Percentiles rank a stretch among this genome's conserved stretches.
Conservation (phyloP, 768 basidiomycete species). For the Suillus luteus region DNA sequence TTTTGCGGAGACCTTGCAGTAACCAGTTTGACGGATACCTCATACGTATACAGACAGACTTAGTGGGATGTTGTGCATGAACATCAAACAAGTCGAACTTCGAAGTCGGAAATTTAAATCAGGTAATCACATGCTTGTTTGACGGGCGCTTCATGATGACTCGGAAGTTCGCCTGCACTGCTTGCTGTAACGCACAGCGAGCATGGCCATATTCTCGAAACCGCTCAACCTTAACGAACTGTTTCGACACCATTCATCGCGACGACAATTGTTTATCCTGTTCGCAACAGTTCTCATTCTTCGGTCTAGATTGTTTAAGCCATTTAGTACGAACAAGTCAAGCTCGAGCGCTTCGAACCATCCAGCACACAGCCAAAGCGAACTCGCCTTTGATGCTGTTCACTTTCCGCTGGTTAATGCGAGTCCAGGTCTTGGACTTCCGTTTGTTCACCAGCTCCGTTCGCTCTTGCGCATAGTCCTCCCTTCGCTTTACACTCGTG, state of each 20-base stretch:
- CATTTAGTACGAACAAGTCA: slow-evolving; percentile 1
- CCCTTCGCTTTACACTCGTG: slow-evolving; percentile 63
- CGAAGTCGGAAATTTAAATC: too few species aligned
- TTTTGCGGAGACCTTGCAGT: too few species aligned
- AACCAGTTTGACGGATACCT: too few species aligned
- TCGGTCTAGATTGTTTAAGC: slow-evolving; percentile 41
- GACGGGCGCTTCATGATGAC: not conserved
- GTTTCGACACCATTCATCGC: slow-evolving; percentile 10
- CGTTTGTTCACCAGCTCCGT: slow-evolving; percentile 71
- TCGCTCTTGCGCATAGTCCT: slow-evolving; percentile 74
- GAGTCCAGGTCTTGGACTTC: slow-evolving; percentile 49
- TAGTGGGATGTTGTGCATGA: too few species aligned
- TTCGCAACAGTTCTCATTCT: slow-evolving; percentile 52
- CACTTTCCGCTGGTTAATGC: slow-evolving; percentile 57
- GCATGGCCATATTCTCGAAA: slow-evolving; percentile 16
- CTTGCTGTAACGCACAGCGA: not conserved
- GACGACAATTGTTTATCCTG: slow-evolving; percentile 41
- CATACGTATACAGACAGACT: too few species aligned
- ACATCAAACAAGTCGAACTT: too few species aligned
- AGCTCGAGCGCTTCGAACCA: slow-evolving; percentile 36
- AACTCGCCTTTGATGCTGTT: slow-evolving; percentile 52
- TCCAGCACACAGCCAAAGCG: slow-evolving; percentile 60
- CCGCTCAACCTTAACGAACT: not conserved
- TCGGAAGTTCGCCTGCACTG: not conserved
- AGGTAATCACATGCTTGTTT: not conserved